phyloP scores from a whole-genome alignment of 495 filamentous ascomycete species.

The Hypomontagnella submonticulosa region DNA sequence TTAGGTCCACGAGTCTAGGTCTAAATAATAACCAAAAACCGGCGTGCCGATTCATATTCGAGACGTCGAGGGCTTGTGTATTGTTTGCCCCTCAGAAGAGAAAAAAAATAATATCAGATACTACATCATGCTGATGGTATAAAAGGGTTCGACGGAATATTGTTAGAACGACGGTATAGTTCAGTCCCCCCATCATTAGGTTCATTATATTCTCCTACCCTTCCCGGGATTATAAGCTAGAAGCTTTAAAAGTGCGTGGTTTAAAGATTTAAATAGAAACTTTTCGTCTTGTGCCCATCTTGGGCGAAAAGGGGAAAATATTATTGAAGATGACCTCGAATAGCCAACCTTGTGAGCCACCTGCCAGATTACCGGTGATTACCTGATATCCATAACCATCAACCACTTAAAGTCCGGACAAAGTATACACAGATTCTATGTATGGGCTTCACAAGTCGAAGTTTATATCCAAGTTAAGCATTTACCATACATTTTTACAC shows the following conservation, averaged over 20 bases:
- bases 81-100: too few species aligned
- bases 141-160: too few species aligned
- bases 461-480: constrained; percentile 1
- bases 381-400: neutral
- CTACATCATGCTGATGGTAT: too few species aligned
- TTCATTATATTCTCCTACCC: neutral
- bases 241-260: constrained; percentile 15
- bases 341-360: neutral
- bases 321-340: constrained; percentile 4
- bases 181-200: too few species aligned
- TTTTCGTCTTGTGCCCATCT: constrained; percentile 26
- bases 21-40: too few species aligned
- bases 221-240: neutral
- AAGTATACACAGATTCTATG: constrained; percentile 1
- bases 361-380: constrained; percentile 7
- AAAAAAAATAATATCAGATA: too few species aligned
- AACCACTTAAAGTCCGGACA: neutral
- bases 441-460: neutral
- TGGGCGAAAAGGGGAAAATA: neutral
- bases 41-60: too few species aligned
- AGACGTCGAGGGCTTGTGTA: too few species aligned
- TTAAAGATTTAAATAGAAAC: constrained; percentile 11
- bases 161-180: too few species aligned
- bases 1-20: too few species aligned
- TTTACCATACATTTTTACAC: neutral